Evolutionary conservation across 2,329 filamentous ascomycete genomes (phyloP).

Genomic region (Pseudogymnoascus sp.): DNA sequence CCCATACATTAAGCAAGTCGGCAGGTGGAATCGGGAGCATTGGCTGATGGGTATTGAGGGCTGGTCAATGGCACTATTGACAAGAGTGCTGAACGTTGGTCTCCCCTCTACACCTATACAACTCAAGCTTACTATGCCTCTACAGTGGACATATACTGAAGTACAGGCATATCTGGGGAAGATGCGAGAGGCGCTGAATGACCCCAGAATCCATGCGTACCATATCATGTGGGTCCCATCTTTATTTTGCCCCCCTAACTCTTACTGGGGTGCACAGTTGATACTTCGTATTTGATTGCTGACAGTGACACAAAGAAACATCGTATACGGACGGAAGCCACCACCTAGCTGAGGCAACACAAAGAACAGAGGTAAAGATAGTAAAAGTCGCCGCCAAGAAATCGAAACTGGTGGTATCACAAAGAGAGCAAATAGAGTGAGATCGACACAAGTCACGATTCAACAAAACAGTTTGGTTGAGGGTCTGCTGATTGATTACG

Average conservation of each 20-base stretch:
- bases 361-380: background rate
- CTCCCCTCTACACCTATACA: background rate
- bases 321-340: background rate
- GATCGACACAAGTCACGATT: background rate
- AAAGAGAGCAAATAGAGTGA: background rate
- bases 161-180: constrained; percentile 14
- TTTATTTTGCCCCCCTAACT: background rate
- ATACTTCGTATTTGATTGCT: background rate
- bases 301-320: background rate
- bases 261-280: background rate
- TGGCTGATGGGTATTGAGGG: constrained; percentile 24
- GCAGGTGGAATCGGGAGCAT: constrained; percentile 19
- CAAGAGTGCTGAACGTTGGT: constrained; percentile 19
- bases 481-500: background rate
- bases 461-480: background rate
- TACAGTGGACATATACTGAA: constrained; percentile 14
- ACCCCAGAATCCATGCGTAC: constrained; percentile 18
- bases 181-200: constrained; percentile 14
- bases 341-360: background rate
- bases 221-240: constrained; percentile 15
- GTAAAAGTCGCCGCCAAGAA: background rate
- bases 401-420: background rate
- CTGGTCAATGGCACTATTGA: constrained; percentile 21
- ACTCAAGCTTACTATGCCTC: background rate
- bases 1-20: constrained; percentile 23